Evolutionary conservation across 192 early-diverging fungal species (phyloP), one percentile per base, ranked within the genome.

Genomic region (Thoreauomyces humboldtii): DNA sequence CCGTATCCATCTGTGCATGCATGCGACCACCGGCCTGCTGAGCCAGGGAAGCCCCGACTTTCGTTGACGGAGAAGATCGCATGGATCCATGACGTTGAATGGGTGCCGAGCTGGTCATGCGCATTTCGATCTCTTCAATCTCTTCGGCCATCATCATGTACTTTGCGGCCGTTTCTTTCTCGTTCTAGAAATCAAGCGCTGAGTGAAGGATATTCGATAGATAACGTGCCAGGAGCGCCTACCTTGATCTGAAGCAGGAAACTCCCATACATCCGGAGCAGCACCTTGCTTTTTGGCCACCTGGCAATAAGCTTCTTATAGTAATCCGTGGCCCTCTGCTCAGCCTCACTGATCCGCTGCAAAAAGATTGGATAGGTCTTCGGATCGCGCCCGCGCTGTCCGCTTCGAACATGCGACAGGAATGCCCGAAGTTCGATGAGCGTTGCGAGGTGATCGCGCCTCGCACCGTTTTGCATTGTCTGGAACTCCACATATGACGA

Each of bases 401-500:
- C 38, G 15, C 21, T 27, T 29, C 67, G 67, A 34, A 69, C 35
- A 42, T 69, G 67, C 24, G 67, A 38, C 21, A 69, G 31, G 37
- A 69, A 69, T 12, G 29, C 32, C 19, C 59, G 59, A 4, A 61
- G 35, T 42, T 69, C 67, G 31, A 69, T 52, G n/a, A 69, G 59
- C 15, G 59, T 51, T 9, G 67, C 58, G 3, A 69, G 31, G 38
- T 69, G 67, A 42, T 55, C 37, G 9, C 50, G 46, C 7, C 67
- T 37, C 22, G 67, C 67, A 22, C 67, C 67, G 43, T 61, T 69
- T 32, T 61, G 59, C 67, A 69, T 69, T 1, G 67, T 69, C 37
- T 69, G 67, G 25, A 69, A 69, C 48, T 69, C 67, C 6, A 69
- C 67, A 43, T 62, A 69, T 12, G 67, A 69, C 34, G 67, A 69